phyloP scores from a whole-genome alignment of 306 rosid species.

The Herpetospermum pedunculosum region DNA sequence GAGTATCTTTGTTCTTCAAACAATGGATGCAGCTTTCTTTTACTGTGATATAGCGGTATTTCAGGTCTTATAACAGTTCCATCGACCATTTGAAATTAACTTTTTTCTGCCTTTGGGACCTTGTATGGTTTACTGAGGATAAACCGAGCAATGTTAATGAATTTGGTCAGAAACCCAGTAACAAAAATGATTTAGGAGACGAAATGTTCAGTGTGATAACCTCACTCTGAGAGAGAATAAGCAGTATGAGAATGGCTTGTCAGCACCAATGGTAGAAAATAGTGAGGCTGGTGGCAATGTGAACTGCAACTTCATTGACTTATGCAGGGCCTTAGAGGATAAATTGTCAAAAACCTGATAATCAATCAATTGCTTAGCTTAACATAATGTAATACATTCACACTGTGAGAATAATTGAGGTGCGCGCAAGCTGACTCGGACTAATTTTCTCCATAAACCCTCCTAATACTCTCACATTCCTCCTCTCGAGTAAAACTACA shows the following conservation, averaged over 20 bases:
- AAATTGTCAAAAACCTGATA: slow-evolving; percentile 60
- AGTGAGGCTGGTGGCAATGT: slow-evolving; percentile 45
- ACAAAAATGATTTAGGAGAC: slow-evolving; percentile 32
- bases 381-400: too few species aligned
- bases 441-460: too few species aligned
- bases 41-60: slow-evolving; percentile 58
- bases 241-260: slow-evolving; percentile 37
- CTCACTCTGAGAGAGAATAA: slow-evolving; percentile 19
- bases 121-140: slow-evolving; percentile 70
- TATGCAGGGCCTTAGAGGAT: slow-evolving; percentile 72
- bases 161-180: slow-evolving; percentile 26
- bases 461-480: too few species aligned
- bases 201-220: slow-evolving; percentile 17
- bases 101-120: slow-evolving; percentile 11
- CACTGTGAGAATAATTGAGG: too few species aligned
- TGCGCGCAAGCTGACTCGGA: too few species aligned
- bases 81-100: not conserved
- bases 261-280: slow-evolving; percentile 30
- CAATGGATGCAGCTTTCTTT: slow-evolving; percentile 42
- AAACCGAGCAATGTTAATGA: slow-evolving; percentile 40
- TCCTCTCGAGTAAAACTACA: not conserved
- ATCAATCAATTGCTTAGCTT: too few species aligned
- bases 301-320: slow-evolving; percentile 67
- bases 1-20: too few species aligned
- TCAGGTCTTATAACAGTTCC: slow-evolving; percentile 30